These are phyloP conservation scores for Cryptosporidium xiaoi DNA, from an alignment of 169 alveolate genomes.

Conservation along the genomic window DNA sequence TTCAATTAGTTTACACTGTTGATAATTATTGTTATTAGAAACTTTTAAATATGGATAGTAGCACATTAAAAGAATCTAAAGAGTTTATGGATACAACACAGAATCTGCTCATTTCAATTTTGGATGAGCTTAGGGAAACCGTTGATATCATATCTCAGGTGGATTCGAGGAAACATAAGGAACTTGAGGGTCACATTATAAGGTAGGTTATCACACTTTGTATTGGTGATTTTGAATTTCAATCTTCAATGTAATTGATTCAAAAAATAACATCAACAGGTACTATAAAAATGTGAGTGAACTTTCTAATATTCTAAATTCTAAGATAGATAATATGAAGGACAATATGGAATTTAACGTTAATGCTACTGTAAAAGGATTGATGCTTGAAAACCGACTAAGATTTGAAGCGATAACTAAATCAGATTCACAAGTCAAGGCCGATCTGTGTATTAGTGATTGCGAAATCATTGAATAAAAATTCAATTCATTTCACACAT, in stretches of 20 bases:
- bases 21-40: no score
- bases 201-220: conserved; percentile 11
- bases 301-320: conserved; percentile 39
- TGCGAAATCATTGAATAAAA: background rate
- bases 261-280: background rate
- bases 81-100: conserved; percentile 36
- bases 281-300: conserved; percentile 29
- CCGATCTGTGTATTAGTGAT: background rate
- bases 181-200: conserved; percentile 36
- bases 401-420: background rate
- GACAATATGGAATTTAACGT: conserved; percentile 57
- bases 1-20: no score
- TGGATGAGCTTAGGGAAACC: conserved; percentile 38
- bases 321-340: conserved; percentile 20
- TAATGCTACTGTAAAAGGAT: conserved; percentile 42
- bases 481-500: no score
- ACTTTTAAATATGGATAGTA: background rate
- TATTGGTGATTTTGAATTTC: background rate
- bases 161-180: conserved; percentile 33
- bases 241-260: background rate
- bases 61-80: conserved; percentile 2
- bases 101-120: conserved; percentile 8
- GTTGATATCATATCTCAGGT: conserved; percentile 48
- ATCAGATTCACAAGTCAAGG: background rate
- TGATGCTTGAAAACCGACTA: conserved; percentile 20